Conservation (phyloP, 495 filamentous ascomycete species). For the Tetracladium marchalianum region DNA sequence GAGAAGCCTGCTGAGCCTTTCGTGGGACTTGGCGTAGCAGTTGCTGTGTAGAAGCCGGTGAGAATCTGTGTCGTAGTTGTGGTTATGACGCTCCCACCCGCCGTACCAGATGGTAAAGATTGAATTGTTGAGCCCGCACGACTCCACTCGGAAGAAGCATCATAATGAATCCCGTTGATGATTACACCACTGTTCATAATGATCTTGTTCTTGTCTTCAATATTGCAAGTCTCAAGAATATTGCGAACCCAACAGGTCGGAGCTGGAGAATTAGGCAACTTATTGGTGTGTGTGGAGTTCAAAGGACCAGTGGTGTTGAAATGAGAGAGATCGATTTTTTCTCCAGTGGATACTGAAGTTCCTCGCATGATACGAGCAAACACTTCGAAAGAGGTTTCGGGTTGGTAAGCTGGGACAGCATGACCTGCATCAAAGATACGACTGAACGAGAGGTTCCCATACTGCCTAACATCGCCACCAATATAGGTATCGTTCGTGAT, state of each 20-base stretch:
- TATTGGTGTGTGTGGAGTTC: constrained; percentile 36
- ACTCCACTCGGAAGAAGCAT: constrained; percentile 13
- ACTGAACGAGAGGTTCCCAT: constrained; percentile 58
- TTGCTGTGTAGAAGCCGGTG: constrained; percentile 28
- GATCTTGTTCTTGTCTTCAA: constrained; percentile 35
- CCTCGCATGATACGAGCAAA: constrained; percentile 55
- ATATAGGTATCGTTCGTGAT: constrained; percentile 34
- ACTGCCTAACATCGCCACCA: constrained; percentile 57
- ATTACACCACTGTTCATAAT: constrained; percentile 31
- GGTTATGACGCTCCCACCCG: constrained; percentile 4
- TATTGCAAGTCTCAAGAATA: constrained; percentile 37
- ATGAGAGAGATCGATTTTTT: constrained; percentile 31
- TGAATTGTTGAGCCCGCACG: constrained; percentile 3
- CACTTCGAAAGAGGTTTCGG: constrained; percentile 50
- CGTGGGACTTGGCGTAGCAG: constrained; percentile 22
- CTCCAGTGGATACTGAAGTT: constrained; percentile 51
- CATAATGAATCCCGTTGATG: constrained; percentile 44
- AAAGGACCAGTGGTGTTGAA: constrained; percentile 44
- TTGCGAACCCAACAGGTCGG: constrained; percentile 49
- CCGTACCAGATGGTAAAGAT: constrained; percentile 1
- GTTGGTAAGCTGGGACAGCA: constrained; percentile 62
- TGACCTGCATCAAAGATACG: constrained; percentile 65
- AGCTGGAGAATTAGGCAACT: constrained; percentile 28
- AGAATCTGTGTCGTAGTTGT: constrained; percentile 20
- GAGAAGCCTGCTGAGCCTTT: constrained; percentile 13